Evolutionary conservation across 192 early-diverging fungal genomes (phyloP).

Genomic region (Radiomyces spectabilis): DNA sequence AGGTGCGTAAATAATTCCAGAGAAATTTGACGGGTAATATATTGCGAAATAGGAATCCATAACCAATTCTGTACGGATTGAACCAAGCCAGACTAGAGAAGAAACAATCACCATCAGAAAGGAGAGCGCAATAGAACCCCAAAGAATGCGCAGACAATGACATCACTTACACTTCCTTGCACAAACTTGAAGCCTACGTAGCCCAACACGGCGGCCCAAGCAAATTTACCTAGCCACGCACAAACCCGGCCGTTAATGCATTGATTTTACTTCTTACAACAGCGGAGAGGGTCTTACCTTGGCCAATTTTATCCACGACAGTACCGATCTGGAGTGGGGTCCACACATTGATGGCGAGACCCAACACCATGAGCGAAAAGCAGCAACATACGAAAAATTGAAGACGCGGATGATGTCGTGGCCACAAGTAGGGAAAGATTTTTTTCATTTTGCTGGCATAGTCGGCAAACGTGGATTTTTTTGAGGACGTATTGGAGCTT

Average conservation of each 20-base stretch:
- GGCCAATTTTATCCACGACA: constrained; percentile 50
- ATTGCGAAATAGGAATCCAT: constrained; percentile 93
- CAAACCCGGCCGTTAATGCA: background rate
- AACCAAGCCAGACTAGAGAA: constrained; percentile 45
- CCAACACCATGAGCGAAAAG: constrained; percentile 56
- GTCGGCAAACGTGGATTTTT: constrained; percentile 13
- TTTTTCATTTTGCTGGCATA: constrained; percentile 47
- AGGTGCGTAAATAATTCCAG: constrained; percentile 85
- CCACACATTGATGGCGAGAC: constrained; percentile 72
- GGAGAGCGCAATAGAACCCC: too few relatives aligned
- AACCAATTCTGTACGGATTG: constrained; percentile 70
- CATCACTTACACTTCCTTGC: constrained; percentile 52
- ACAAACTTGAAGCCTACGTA: constrained; percentile 60
- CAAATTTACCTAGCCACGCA: constrained; percentile 1
- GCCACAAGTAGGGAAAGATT: constrained; percentile 82
- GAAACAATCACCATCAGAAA: background rate
- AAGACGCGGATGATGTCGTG: constrained; percentile 46
- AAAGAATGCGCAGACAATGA: background rate
- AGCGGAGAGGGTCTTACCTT: background rate
- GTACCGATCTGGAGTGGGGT: constrained; percentile 78
- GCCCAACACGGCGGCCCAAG: constrained; percentile 45
- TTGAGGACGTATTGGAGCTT: constrained; percentile 14
- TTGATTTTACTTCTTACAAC: too few relatives aligned
- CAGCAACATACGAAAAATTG: constrained; percentile 66
- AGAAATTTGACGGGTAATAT: constrained; percentile 85